Conservation (phyloP, 768 basidiomycete species). For the Suillus luteus region DNA sequence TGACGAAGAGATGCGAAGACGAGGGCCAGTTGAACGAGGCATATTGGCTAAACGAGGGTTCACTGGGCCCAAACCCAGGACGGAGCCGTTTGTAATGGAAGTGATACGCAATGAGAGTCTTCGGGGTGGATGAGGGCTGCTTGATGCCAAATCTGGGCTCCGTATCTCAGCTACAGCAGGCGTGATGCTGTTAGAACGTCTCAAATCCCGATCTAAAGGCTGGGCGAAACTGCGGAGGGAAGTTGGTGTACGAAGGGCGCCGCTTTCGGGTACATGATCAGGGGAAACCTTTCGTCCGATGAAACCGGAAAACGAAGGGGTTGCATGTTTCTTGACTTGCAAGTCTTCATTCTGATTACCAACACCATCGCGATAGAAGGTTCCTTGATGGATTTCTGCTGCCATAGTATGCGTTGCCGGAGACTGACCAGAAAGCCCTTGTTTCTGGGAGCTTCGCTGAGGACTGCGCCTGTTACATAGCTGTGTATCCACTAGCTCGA, state of each 20-base stretch:
- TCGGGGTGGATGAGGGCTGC: background rate
- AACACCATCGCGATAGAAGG: background rate
- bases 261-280: background rate
- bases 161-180: background rate
- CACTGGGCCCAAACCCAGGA: background rate
- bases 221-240: background rate
- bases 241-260: background rate
- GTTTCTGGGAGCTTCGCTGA: background rate
- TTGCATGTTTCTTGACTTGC: background rate
- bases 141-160: background rate
- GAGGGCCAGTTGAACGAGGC: background rate
- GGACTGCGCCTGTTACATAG: conserved; percentile 5
- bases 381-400: background rate
- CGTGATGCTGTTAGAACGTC: background rate
- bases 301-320: background rate
- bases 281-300: background rate
- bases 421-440: background rate
- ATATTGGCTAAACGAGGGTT: background rate
- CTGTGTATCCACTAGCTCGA: background rate
- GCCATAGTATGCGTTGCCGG: background rate
- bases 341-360: background rate
- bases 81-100: background rate
- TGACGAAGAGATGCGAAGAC: conserved; percentile 1
- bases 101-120: background rate
- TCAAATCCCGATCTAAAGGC: conserved; percentile 1